phyloP scores from a whole-genome alignment of 225 moss, liverwort and hornwort genomes.

The Bryum argenteum region DNA sequence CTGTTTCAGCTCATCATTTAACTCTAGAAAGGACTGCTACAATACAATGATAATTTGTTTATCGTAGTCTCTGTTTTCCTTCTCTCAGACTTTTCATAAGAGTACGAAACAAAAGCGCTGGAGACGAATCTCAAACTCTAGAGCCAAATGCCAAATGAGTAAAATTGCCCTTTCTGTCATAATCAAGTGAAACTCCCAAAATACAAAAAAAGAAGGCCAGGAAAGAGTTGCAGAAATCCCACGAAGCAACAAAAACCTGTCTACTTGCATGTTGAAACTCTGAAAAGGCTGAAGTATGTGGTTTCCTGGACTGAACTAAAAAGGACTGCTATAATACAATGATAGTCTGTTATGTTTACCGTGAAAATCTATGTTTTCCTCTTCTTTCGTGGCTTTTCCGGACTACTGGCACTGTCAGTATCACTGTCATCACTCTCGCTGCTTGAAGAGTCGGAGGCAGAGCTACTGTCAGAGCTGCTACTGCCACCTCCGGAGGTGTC shows the following conservation, averaged over 20 bases:
- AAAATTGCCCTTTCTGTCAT: too few species aligned
- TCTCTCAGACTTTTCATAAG: constrained; percentile 16
- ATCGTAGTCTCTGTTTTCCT: constrained; percentile 19
- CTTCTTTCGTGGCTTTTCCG: constrained; percentile 56
- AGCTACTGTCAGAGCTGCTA: constrained; percentile 43
- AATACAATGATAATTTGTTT: constrained; percentile 1
- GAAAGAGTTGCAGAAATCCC: constrained; percentile 4
- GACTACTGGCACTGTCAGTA: constrained; percentile 58
- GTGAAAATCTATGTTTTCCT: constrained; percentile 24
- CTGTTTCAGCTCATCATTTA: too few species aligned
- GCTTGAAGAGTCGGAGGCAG: constrained; percentile 38
- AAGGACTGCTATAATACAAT: constrained; percentile 1
- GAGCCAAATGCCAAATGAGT: too few species aligned
- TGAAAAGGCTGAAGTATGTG: constrained; percentile 16
- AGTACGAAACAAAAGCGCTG: too few species aligned
- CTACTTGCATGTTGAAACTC: constrained; percentile 28
- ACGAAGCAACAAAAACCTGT: constrained; percentile 14
- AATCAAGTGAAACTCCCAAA: too few species aligned
- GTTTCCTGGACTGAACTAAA: too few species aligned
- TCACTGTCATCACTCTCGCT: constrained; percentile 38
- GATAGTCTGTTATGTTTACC: neutral
- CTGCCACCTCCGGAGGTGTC: constrained; percentile 61
- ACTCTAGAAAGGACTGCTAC: too few species aligned
- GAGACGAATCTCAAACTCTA: too few species aligned
- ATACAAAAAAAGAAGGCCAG: too few species aligned